phyloP scores from a whole-genome alignment of 345 rosid genomes.

The Pugionium cornutum region DNA sequence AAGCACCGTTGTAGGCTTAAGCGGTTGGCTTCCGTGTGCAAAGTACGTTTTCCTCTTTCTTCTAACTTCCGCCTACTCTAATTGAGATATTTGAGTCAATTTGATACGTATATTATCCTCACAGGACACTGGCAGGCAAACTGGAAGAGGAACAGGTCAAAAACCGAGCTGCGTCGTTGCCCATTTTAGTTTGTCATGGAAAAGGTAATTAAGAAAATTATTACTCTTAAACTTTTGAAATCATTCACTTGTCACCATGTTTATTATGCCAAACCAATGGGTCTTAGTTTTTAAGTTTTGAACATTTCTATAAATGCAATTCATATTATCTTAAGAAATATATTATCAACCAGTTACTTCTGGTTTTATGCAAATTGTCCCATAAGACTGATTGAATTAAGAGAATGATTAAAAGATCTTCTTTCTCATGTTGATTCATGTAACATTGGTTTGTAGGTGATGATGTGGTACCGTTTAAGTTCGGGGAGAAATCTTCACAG shows the following conservation, averaged over 20 bases:
- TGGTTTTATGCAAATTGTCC: not conserved
- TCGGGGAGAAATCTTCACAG: conserved; percentile 82
- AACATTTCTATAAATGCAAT: not conserved
- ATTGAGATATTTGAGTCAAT: not conserved
- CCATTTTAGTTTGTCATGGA: conserved; percentile 84
- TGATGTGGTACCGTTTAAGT: conserved; percentile 83
- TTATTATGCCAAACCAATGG: conserved; percentile 3
- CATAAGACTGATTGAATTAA: not conserved
- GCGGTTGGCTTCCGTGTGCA: conserved; percentile 99
- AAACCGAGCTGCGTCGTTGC: conserved; percentile 72
- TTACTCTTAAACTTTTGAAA: not conserved
- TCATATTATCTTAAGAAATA: not conserved
- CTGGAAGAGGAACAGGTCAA: conserved; percentile 55
- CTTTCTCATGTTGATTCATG: conserved; percentile 12
- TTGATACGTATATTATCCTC: conserved; percentile 13
- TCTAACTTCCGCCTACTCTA: not conserved
- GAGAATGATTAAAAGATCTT: not conserved
- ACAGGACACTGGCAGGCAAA: conserved; percentile 66
- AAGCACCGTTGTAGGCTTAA: conserved; percentile 80
- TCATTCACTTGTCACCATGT: conserved; percentile 3
- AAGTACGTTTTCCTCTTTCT: conserved; percentile 53
- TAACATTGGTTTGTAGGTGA: conserved; percentile 55
- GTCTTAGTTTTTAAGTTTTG: not conserved
- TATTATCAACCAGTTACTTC: too few relatives aligned
- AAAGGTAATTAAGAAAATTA: conserved; percentile 50